Conservation (phyloP, 2,329 filamentous ascomycete species). For the Claviceps paspali region DNA sequence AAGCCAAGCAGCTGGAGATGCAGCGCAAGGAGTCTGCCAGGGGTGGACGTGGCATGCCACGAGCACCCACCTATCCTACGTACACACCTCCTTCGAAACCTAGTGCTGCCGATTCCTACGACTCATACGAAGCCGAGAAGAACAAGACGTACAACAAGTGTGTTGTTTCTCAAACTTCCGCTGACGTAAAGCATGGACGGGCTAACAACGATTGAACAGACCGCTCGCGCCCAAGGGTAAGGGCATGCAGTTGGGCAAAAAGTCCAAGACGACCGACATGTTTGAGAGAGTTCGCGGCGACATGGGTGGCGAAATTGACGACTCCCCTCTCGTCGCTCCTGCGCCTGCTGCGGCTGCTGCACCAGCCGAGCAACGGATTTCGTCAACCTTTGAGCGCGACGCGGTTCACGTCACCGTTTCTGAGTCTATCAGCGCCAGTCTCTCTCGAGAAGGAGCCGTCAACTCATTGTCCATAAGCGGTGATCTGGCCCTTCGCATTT, state of each 20-base stretch:
- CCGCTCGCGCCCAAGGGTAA: conserved; percentile 67
- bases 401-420: conserved; percentile 77
- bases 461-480: conserved; percentile 82
- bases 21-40: conserved; percentile 93
- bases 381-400: conserved; percentile 61
- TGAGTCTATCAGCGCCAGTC: conserved; percentile 78
- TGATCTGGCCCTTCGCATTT: conserved; percentile 80
- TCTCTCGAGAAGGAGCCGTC: conserved; percentile 75
- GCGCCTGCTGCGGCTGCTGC: conserved; percentile 35
- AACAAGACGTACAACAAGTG: conserved; percentile 79
- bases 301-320: conserved; percentile 72
- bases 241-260: conserved; percentile 98
- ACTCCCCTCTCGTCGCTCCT: conserved; percentile 53
- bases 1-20: conserved; percentile 97
- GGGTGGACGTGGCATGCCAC: conserved; percentile 51
- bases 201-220: conserved; percentile 18
- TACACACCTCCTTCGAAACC: conserved; percentile 71
- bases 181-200: neutral
- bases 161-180: conserved; percentile 12
- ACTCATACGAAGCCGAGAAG: conserved; percentile 93
- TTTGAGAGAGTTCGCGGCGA: conserved; percentile 91
- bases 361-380: conserved; percentile 37
- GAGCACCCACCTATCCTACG: conserved; percentile 72
- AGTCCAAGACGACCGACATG: conserved; percentile 94
- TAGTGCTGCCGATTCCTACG: conserved; percentile 66